These are phyloP conservation scores for Fraxinus velutina DNA, from an alignment of 305 asterid species.

Conservation along the genomic window DNA sequence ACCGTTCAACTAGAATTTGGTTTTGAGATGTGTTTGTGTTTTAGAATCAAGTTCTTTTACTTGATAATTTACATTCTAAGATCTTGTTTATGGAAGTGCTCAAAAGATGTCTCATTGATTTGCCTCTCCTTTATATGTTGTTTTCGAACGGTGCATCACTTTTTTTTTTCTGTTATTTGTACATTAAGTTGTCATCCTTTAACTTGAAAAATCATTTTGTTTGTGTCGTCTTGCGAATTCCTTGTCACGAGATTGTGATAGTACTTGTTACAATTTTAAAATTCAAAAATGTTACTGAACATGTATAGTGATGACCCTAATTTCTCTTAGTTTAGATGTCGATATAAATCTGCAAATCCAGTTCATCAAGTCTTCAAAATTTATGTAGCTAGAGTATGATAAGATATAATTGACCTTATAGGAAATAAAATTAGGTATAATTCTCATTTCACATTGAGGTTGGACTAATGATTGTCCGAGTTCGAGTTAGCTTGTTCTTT, in stretches of 20 bases:
- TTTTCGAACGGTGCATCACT: background rate
- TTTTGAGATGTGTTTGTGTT: background rate
- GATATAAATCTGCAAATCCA: background rate
- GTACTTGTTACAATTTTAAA: background rate
- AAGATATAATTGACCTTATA: background rate
- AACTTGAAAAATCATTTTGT: background rate
- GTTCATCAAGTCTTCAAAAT: background rate
- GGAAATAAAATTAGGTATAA: background rate
- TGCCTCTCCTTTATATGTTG: background rate
- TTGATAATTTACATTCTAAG: background rate
- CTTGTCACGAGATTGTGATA: background rate
- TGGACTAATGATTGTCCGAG: no score
- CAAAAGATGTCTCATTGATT: background rate
- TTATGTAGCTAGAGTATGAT: background rate
- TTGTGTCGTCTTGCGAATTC: background rate
- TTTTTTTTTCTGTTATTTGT: background rate
- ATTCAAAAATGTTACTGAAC: background rate
- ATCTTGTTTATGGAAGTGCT: background rate
- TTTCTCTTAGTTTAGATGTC: background rate
- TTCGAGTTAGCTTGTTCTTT: no score
- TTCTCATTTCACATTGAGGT: background rate
- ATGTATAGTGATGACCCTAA: background rate
- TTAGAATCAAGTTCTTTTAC: background rate
- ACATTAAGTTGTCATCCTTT: background rate
- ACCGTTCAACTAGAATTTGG: background rate